Base-by-base conservation (phyloP, 2,329 filamentous ascomycete genomes). In the Ophiosphaerella korrae region DNA sequence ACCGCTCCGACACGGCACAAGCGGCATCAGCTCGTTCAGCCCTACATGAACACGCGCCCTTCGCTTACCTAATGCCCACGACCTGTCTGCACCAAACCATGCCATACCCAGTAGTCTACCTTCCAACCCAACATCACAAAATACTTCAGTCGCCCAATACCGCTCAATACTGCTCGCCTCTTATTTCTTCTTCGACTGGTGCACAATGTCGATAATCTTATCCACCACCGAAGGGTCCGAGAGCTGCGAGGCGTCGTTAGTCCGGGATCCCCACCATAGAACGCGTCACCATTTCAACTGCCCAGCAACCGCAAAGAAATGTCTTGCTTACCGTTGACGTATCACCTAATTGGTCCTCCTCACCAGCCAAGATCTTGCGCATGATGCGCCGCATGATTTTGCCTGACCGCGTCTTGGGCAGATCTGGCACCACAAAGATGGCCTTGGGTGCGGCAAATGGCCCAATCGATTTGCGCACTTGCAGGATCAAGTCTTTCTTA, bases 301-400 rank as follows among this genome's bases (percentile, higher is more conserved):
- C 55, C 48, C 50, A 48, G 49, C 52, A 39, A 44, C 42, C 12
- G 46, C 35, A 34, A 40, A 50, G n/a, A 40, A 43, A 31, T 29
- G 13, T 33, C 21, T 33, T 26, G 80, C 88, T 80, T 82, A 95
- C 90, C 62, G 94, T 97, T 16, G 89, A 90, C 32, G 83, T 95
- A 71, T 99, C 94, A 65, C 94, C 94, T 46, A 99, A 82, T 77
- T 96, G 92, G 74, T 99, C 94, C 77, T 97, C 93, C 80, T 99
- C 94, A 32, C 93, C 93, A 13, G 92, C 92, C 63, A 99, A 78
- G 70, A 99, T 96, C 90, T 99, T 99, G 67, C 94, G 85, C 80
- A 99, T 78, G 71, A 99, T 96, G 59, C 94, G 87, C 58, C 94
- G 85, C 94, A 99, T 99, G 71, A 99, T 99, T 88, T 99, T 99